Evolutionary conservation across 352 stramenopile genomes (phyloP), one percentile per base, ranked within the genome.

Genomic region (Peronospora farinosa): DNA sequence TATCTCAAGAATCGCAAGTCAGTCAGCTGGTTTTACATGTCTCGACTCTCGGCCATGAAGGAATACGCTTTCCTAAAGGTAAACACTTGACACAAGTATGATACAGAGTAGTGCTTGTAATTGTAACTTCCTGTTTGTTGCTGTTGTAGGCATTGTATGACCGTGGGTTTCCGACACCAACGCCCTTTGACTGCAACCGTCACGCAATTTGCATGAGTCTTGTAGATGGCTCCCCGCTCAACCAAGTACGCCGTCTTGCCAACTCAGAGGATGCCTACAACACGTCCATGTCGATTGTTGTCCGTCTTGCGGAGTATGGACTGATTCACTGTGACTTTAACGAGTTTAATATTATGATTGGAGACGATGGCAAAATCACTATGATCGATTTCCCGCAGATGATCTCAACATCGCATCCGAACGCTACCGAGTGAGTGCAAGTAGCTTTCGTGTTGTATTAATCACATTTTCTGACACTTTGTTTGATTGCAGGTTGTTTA

Each of bases 301-400:
- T 96, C 35, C 81, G 91, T n/a, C 73, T 99, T 36, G 97, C 96
- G 8, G 71, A 95, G 51, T 97, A 97, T 69, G 97, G 97, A 15
- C 79, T 99, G 21, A 94, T 99, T 12, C 97, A 99, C 76, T 98
- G 97, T 65, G 97, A 99, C 72, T 98, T 99, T 63, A 99, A 99
- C 80, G 97, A 99, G 75, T 98, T 99, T 74, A 99, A 99, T 73
- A 85, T 99, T 42, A 97, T 99, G 87, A 92, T 99, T 19, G 87
- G 97, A 69, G 76, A 94, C 40, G 63, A 71, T 32, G 75, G 86
- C 45, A 85, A 95, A 65, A 87, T 99, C 13, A 99, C 96, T 12
- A 95, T 99, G 67, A 99, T 99, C 73, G 97, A 99, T 86, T 99
- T 99, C 69, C 97, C 97, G 10, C 97, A 99, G 78, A 99, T 99